Evolutionary conservation across 1,284 basidiomycete species (phyloP).

Genomic region (Ustilago cynodontis): DNA sequence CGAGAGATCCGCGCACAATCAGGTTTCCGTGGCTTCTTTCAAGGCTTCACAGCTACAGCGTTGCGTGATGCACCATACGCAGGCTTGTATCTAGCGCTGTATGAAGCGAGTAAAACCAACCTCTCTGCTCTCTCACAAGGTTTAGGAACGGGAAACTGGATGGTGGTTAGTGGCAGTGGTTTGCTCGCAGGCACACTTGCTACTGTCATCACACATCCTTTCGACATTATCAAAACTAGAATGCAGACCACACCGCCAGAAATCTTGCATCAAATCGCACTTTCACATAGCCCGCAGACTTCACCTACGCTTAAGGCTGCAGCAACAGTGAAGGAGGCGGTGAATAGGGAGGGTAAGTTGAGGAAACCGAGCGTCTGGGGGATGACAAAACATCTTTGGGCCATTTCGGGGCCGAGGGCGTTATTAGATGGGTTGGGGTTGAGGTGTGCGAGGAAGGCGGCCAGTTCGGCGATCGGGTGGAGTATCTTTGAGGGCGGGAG

Average conservation of each 20-base stretch:
- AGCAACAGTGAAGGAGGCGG: neutral
- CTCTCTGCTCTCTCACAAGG: conserved; percentile 34
- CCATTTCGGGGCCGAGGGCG: conserved; percentile 41
- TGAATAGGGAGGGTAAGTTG: neutral
- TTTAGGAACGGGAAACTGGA: conserved; percentile 54
- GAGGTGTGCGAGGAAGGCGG: conserved; percentile 65
- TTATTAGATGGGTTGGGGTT: conserved; percentile 66
- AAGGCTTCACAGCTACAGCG: conserved; percentile 89
- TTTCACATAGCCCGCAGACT: conserved; percentile 4
- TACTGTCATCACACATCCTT: conserved; percentile 67
- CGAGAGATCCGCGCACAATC: conserved; percentile 74
- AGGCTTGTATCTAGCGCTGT: conserved; percentile 89
- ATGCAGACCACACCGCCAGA: conserved; percentile 62
- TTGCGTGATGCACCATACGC: conserved; percentile 95
- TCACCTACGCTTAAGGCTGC: neutral
- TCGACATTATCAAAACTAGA: conserved; percentile 69
- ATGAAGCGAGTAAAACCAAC: conserved; percentile 73
- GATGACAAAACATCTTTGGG: conserved; percentile 50
- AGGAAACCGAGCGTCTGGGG: conserved; percentile 31
- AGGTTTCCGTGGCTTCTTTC: conserved; percentile 85
- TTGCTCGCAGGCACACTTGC: conserved; percentile 64
- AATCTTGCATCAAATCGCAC: conserved; percentile 25
- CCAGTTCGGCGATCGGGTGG: conserved; percentile 68
- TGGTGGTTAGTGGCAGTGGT: conserved; percentile 56
- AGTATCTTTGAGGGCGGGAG: conserved; percentile 66